Evolutionary conservation across 768 basidiomycete genomes (phyloP).

Genomic region (Mycena rebaudengoi): DNA sequence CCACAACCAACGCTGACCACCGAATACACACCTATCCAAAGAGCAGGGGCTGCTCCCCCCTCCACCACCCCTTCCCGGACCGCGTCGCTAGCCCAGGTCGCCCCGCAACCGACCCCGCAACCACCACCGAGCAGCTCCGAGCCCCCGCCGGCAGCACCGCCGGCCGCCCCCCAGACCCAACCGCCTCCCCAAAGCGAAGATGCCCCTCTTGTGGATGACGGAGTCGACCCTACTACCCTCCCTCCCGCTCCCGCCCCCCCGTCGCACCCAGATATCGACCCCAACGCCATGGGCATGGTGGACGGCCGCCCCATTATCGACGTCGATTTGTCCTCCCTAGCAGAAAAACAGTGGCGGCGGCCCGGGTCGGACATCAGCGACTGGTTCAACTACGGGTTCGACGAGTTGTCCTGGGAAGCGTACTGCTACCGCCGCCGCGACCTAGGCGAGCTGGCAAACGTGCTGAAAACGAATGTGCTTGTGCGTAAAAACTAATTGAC

Average conservation of each 20-base stretch:
- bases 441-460: conserved; percentile 78
- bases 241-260: conserved; percentile 76
- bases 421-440: conserved; percentile 89
- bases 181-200: conserved; percentile 14
- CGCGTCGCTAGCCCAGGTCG: conserved; percentile 20
- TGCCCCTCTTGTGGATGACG: conserved; percentile 47
- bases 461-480: conserved; percentile 84
- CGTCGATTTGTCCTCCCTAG: conserved; percentile 76
- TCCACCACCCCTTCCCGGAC: conserved; percentile 13
- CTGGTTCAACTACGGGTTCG: conserved; percentile 99
- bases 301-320: conserved; percentile 87
- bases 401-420: conserved; percentile 94
- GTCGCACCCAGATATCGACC: conserved; percentile 83
- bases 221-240: conserved; percentile 69
- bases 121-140: neutral
- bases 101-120: conserved; percentile 7
- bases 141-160: conserved; percentile 23
- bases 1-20: conserved; percentile 74
- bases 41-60: conserved; percentile 51
- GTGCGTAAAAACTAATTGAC: conserved; percentile 53
- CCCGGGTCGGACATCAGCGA: conserved; percentile 94
- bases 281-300: conserved; percentile 66
- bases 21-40: conserved; percentile 80
- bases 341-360: conserved; percentile 90
- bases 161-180: conserved; percentile 15